Evolutionary conservation across 768 basidiomycete genomes (phyloP).

Genomic region (Xerocomus brunneocitrinus): DNA sequence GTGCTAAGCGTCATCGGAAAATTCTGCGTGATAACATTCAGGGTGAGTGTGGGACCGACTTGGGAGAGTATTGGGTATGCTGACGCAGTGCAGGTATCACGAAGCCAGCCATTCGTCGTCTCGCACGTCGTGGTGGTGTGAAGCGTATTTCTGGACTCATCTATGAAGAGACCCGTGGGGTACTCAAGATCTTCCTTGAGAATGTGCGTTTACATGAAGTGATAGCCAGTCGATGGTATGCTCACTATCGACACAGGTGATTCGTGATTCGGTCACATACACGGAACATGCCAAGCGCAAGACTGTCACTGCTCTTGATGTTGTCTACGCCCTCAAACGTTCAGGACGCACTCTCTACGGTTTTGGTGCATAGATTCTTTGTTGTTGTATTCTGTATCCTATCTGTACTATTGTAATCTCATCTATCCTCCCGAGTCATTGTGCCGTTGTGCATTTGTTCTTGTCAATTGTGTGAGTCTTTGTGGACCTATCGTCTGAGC

Average conservation of each 20-base stretch:
- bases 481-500: no score
- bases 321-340: constrained; percentile 70
- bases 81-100: no score
- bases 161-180: constrained; percentile 91
- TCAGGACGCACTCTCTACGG: constrained; percentile 78
- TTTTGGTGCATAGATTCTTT: constrained; percentile 58
- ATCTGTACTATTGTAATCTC: constrained; percentile 29
- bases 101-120: constrained; percentile 56
- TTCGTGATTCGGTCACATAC: constrained; percentile 90
- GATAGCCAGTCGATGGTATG: no score
- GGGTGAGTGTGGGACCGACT: background rate
- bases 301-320: constrained; percentile 86
- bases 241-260: constrained; percentile 55
- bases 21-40: background rate
- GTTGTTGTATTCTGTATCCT: constrained; percentile 15
- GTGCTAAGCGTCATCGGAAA: background rate
- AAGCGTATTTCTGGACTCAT: constrained; percentile 88
- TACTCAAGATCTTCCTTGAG: constrained; percentile 89
- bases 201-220: constrained; percentile 38
- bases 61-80: no score
- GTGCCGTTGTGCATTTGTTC: background rate
- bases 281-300: constrained; percentile 90
- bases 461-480: no score
- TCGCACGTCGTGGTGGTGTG: constrained; percentile 89
- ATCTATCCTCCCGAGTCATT: background rate